phyloP scores from a whole-genome alignment of 225 moss, liverwort and hornwort species.

The Asterella californica region DNA sequence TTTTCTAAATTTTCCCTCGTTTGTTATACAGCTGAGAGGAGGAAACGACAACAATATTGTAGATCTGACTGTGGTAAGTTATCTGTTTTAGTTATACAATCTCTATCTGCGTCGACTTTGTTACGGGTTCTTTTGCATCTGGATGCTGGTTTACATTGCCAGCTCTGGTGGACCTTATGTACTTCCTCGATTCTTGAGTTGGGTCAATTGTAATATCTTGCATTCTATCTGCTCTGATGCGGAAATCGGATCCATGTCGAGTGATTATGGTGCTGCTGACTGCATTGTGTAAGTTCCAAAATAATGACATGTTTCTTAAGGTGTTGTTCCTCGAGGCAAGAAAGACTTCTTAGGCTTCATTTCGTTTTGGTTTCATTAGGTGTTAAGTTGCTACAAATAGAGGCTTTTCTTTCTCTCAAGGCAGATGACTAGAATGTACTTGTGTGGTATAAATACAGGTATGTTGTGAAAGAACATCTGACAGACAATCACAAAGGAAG shows the following conservation, averaged over 20 bases:
- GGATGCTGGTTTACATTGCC: conserved; percentile 83
- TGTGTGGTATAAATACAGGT: conserved; percentile 16
- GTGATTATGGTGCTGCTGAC: conserved; percentile 67
- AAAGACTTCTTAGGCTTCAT: neutral
- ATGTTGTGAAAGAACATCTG: conserved; percentile 20
- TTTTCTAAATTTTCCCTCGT: too few relatives aligned
- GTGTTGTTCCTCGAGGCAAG: neutral
- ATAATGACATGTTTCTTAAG: neutral
- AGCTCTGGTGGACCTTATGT: conserved; percentile 62
- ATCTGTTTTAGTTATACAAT: too few relatives aligned
- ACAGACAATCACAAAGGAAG: neutral
- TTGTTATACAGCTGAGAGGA: too few relatives aligned
- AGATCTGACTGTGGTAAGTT: too few relatives aligned
- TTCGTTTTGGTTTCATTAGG: too few relatives aligned
- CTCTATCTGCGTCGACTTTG: too few relatives aligned
- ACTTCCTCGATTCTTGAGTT: conserved; percentile 68
- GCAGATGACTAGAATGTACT: neutral
- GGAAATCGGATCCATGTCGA: conserved; percentile 51
- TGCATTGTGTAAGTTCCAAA: conserved; percentile 55
- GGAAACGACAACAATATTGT: too few relatives aligned
- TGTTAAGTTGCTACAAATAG: too few relatives aligned
- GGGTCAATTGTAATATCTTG: conserved; percentile 84
- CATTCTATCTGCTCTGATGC: conserved; percentile 66
- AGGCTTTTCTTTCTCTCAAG: neutral
- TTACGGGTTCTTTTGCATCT: too few relatives aligned